Evolutionary conservation across 768 basidiomycete species (phyloP), one percentile per base, ranked within the genome.

Genomic region (Russula lepida): DNA sequence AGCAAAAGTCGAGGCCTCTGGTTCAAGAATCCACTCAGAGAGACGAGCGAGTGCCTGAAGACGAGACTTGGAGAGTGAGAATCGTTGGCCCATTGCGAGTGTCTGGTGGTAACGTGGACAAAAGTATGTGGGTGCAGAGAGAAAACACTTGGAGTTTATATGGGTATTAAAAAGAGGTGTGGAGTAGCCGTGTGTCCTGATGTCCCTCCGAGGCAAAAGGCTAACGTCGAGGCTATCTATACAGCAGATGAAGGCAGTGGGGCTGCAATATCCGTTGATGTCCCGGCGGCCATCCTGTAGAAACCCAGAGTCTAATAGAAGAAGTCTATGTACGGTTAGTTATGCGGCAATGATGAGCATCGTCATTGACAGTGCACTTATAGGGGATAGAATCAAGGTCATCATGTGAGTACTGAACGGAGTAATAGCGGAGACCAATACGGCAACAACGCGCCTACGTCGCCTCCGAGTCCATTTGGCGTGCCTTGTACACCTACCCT

Each of bases 1-100:
- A 6, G 84, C 86, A 67, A 85, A 83, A 28, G 78, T 80, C 17
- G 79, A 79, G 41, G 77, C 69, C 59, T 79, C 77, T 12, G 80
- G 77, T 66, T 81, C 74, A 37, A 85, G 77, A 19, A 73, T 74
- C 84, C 81, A 84, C n/a, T 68, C 66, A 12, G 77, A 74, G 6
- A 71, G 70, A 41, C 30, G 37, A 33, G 44, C 2, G 52, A 55
- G 30, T n/a, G 54, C 11, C 1, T 5, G 54, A 55, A 58, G 28
- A 15, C 13, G 12, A 21, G 25, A 50, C 27, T 28, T 2, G 39
- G 52, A 35, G 19, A 12, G 41, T 35, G 52, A 35, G 19, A 12
- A 48, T 35, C 13, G 21, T n/a, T 43, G 28, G 23, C 28, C 44
- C 62, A 63, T 62, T 28, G 44, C 33, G 37, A n/a, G 30, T 35